These are phyloP conservation scores for Stevia rebaudiana DNA, from an alignment of 140 eudicot genomes.

Conservation along the genomic window DNA sequence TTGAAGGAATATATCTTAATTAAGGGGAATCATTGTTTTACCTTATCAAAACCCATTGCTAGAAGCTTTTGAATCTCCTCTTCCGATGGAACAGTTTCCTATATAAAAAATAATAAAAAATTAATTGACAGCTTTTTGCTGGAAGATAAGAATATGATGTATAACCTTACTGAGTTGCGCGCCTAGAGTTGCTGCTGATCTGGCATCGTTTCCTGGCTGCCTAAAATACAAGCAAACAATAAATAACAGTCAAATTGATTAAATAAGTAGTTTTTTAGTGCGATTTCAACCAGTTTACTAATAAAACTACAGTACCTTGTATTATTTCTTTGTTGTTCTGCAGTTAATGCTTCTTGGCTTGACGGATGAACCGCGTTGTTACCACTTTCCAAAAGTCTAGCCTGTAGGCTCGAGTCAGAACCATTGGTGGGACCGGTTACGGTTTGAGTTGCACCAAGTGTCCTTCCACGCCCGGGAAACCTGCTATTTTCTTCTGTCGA, in stretches of 20 bases:
- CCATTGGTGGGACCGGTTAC: constrained; percentile 34
- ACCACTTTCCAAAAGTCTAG: constrained; percentile 69
- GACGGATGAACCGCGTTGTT: constrained; percentile 44
- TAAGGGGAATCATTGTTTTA: constrained; percentile 24
- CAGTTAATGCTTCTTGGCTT: constrained; percentile 33
- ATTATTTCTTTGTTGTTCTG: constrained; percentile 40
- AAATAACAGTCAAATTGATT: constrained; percentile 1
- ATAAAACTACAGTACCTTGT: constrained; percentile 45
- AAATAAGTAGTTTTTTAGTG: constrained; percentile 4
- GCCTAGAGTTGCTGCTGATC: constrained; percentile 33
- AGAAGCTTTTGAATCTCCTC: constrained; percentile 71
- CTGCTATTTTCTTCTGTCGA: constrained; percentile 51
- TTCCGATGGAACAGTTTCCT: constrained; percentile 54
- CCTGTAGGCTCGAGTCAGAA: constrained; percentile 64
- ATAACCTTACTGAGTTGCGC: constrained; percentile 48
- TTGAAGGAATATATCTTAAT: background rate
- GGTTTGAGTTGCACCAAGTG: constrained; percentile 46
- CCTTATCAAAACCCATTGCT: constrained; percentile 98
- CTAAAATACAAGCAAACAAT: constrained; percentile 32
- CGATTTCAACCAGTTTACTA: background rate
- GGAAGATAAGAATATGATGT: background rate
- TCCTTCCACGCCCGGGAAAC: constrained; percentile 90
- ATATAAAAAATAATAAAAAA: background rate
- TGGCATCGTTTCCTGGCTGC: constrained; percentile 39
- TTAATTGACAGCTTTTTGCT: background rate